These are phyloP conservation scores for Entrophospora sp. DNA, from an alignment of 192 early-diverging fungal genomes.

Conservation along the genomic window DNA sequence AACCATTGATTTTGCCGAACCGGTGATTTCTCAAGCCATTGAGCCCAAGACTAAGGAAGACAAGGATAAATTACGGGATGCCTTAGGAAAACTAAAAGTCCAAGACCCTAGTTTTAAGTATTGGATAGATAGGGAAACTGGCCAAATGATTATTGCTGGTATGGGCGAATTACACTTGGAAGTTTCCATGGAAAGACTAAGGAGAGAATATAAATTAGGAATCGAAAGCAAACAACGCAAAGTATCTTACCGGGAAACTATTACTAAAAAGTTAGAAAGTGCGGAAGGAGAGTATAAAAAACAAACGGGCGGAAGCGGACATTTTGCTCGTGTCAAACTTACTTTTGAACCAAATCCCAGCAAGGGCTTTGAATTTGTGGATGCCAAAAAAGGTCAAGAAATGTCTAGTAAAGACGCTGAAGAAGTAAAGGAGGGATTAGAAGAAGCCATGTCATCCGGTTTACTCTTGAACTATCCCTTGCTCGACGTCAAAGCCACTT, in stretches of 20 bases:
- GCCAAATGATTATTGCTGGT: slow-evolving; percentile 5
- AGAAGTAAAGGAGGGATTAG: slow-evolving; percentile 1
- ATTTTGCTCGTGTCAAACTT: neutral
- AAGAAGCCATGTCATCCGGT: neutral
- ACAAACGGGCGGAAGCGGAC: neutral
- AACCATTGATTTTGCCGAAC: slow-evolving; percentile 1
- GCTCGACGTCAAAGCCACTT: neutral
- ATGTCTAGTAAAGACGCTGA: slow-evolving; percentile 1
- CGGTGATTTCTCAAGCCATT: slow-evolving; percentile 3
- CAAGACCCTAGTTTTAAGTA: slow-evolving; percentile 12
- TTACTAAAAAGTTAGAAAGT: slow-evolving; percentile 1
- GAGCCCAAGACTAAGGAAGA: neutral
- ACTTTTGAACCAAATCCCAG: neutral
- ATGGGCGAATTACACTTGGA: slow-evolving; percentile 5
- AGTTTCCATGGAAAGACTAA: neutral
- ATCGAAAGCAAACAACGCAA: neutral
- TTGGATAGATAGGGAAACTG: neutral
- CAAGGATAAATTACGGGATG: neutral
- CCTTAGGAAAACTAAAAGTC: neutral
- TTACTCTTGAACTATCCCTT: slow-evolving; percentile 4
- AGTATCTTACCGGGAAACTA: slow-evolving; percentile 8
- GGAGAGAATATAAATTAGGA: neutral
- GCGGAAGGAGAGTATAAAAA: neutral
- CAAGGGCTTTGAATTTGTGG: neutral
- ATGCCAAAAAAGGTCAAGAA: slow-evolving; percentile 7